Evolutionary conservation across 192 early-diverging fungal species (phyloP).

Genomic region (Pilaira anomala): DNA sequence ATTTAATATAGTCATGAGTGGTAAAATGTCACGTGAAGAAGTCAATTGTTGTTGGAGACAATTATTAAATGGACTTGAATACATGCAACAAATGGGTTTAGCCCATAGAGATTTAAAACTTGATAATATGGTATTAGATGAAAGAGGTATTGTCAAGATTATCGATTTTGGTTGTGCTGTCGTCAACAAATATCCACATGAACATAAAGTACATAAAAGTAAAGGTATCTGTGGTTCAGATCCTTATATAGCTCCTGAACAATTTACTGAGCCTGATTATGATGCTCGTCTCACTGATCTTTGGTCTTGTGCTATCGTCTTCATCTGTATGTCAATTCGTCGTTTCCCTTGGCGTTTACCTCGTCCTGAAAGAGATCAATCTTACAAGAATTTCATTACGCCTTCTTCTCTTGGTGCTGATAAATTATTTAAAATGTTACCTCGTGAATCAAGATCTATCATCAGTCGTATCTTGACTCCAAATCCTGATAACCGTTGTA

Average conservation of each 20-base stretch:
- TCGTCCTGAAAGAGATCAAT: conserved; percentile 51
- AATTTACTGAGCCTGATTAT: conserved; percentile 68
- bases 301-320: conserved; percentile 91
- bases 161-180: conserved; percentile 88
- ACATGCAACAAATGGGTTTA: conserved; percentile 76
- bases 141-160: conserved; percentile 72
- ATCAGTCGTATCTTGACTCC: conserved; percentile 65
- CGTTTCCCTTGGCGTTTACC: conserved; percentile 75
- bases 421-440: conserved; percentile 58
- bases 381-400: conserved; percentile 50
- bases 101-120: conserved; percentile 85
- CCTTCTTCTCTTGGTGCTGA: conserved; percentile 46
- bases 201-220: conserved; percentile 43
- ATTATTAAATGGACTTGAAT: conserved; percentile 67
- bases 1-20: conserved; percentile 76
- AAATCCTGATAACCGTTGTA: conserved; percentile 51
- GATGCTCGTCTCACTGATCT: conserved; percentile 82
- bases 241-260: conserved; percentile 96
- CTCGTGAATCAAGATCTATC: conserved; percentile 52
- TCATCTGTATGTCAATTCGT: conserved; percentile 69
- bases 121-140: conserved; percentile 80
- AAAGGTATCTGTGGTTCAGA: conserved; percentile 84
- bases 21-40: conserved; percentile 72
- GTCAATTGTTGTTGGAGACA: conserved; percentile 84
- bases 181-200: conserved; percentile 86